A percentile compares a stretch with the other conserved stretches of the same genome.
phyloP scores from a whole-genome alignment of 1,139 yeast genomes.

The Candida sanyaensis region DNA sequence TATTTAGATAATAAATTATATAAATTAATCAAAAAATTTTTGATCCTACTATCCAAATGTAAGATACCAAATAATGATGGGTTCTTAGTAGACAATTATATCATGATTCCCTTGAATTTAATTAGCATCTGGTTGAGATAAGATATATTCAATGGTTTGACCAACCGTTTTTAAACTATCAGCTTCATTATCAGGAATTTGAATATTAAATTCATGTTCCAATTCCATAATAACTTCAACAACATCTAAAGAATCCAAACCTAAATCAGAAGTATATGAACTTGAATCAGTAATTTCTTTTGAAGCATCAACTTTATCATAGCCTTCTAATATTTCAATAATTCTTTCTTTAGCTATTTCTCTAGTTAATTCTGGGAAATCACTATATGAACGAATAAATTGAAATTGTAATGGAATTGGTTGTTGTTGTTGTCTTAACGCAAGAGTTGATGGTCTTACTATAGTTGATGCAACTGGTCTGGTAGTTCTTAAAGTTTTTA shows the following conservation, averaged over 20 bases:
- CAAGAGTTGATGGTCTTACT: conserved; percentile 4
- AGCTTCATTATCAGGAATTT: conserved; percentile 86
- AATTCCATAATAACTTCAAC: conserved; percentile 91
- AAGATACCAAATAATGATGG: no score
- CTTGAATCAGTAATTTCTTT: conserved; percentile 59
- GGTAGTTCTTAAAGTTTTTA: conserved; percentile 28
- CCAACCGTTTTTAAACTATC: conserved; percentile 81
- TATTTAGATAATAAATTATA: no score
- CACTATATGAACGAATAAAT: conserved; percentile 53
- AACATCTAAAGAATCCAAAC: conserved; percentile 83
- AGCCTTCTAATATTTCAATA: conserved; percentile 75
- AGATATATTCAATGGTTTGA: conserved; percentile 76
- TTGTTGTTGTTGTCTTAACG: conserved; percentile 1
- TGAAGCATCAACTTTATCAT: conserved; percentile 61
- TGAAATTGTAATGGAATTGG: conserved; percentile 5
- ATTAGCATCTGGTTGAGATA: conserved; percentile 71
- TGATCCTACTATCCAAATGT: no score
- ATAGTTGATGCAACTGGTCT: conserved; percentile 4
- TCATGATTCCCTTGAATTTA: conserved; percentile 19
- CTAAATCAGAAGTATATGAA: conserved; percentile 72
- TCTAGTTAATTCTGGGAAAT: conserved; percentile 65
- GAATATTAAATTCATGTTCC: conserved; percentile 77
- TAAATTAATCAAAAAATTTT: no score
- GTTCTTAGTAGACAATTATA: no score
- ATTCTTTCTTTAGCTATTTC: conserved; percentile 76